Base-by-base conservation (phyloP, 441 rosid genomes). In the Melastoma candidum region DNA sequence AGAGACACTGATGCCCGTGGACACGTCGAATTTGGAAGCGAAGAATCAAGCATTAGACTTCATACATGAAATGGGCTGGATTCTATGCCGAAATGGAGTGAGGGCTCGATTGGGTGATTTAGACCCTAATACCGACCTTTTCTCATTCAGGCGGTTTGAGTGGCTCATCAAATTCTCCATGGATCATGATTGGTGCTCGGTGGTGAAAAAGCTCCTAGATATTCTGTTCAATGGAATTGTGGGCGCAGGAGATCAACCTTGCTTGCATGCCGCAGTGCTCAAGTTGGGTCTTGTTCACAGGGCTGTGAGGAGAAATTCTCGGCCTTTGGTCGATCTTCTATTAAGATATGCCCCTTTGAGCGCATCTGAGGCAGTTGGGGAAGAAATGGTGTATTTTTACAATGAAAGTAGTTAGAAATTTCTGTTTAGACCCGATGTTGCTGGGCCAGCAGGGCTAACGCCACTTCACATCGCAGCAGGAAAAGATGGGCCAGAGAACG, bases 391-490 rank as follows among this genome's bases (percentile, higher is more conserved):
- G 46, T 56, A 54, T 7, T 57, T 46, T 6, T 50, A 36, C 46
- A 66, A 29, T 46, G 78, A 59, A 26, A 68, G 60, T 63, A 52
- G 51, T 13, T 63, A 49, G 53, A 44, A 49, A 69, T 68, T 57
- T 58, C 64, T 87, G 71, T 90, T 90, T 63, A 81, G 77, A 71
- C 97, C 97, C 1, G 92, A 90, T 68, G 76, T 58, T 29, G 11
- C 59, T 9, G 97, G 97, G 62, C 94, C 95, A 51, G 85, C 80
- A 22, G 92, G 97, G 71, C 74, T 87, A 78, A 90, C 97, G 11
- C 97, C 97, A 70, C 94, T 90, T 58, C 97, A 90, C 75, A 81
- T 90, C 59, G 97, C 92, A 53, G 97, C 97, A 1, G 97, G 97
- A 54, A 90, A 81, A 81, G 97, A 90, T 77, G 85, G 81, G 56